Base-by-base conservation (phyloP, 345 rosid genomes). In the Rhizophora mangle region DNA sequence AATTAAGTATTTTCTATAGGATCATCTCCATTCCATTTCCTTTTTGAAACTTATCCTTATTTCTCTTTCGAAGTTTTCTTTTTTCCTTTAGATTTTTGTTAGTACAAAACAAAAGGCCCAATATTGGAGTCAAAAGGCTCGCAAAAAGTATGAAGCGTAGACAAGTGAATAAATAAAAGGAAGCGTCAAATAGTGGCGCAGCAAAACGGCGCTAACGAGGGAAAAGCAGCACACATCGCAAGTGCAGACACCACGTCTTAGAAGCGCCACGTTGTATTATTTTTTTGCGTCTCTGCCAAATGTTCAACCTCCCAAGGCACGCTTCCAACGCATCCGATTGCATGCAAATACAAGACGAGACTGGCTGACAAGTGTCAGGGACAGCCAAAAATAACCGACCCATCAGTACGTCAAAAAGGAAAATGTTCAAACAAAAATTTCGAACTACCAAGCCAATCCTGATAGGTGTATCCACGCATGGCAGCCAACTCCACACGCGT, bases 401-500 rank as follows among this genome's bases (percentile, higher is more conserved):
- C 64, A n/a, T 43, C 47, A 43, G 47, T 53, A 0, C 6, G 31
- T 60, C 37, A 7, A 13, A n/a, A 30, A 51, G 13, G 0, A 2
- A 32, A 10, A 4, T 5, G 39, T 3, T 5, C 10, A 7, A 19
- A 22, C 6, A 64, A 64, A 22, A 21, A 55, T n/a, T n/a, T 5
- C 59, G 54, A 68, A 63, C 37, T 26, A 65, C 82, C 79, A 65
- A 78, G 51, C 75, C 79, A 74, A 72, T 46, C 63, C 53, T 49
- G 87, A 86, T 87, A 85, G 90, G 90, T 93, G 93, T 87, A 76
- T 74, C 76, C 96, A 84, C 89, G 97, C 98, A 89, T 87, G 93
- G 84, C 71, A 72, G 67, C 80, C 85, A 77, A 65, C 63, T 30
- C 73, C 86, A 86, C 95, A 88, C 93, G 87, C 87, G 96, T 82